Percentiles rank a stretch among this genome's conserved stretches.
Evolutionary conservation across 768 basidiomycete species (phyloP).

Genomic region (Collybia nuda): DNA sequence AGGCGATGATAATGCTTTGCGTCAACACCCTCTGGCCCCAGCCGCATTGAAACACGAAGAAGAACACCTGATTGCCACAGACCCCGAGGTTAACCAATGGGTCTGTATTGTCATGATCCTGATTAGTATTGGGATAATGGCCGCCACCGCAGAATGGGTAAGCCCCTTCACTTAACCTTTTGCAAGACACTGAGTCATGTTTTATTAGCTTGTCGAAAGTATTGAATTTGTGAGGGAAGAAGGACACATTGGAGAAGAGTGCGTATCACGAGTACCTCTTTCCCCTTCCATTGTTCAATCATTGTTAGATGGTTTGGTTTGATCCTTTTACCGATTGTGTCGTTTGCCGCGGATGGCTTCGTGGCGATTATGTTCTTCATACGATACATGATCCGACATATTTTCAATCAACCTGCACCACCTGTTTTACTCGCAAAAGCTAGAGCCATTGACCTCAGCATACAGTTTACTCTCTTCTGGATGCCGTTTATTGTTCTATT

Average conservation of each 20-base stretch:
- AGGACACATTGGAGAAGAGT: constrained; percentile 53
- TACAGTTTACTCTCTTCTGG: constrained; percentile 80
- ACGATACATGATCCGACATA: constrained; percentile 38
- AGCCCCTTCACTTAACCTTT: background rate
- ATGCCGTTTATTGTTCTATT: constrained; percentile 70
- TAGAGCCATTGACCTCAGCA: constrained; percentile 73
- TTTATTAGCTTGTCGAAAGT: constrained; percentile 51
- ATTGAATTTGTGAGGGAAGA: constrained; percentile 52
- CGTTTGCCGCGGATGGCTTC: constrained; percentile 70
- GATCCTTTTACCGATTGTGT: constrained; percentile 68
- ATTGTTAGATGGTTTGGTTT: constrained; percentile 67
- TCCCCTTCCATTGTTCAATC: background rate
- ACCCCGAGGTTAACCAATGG: constrained; percentile 64
- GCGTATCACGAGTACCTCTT: background rate
- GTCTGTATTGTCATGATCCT: constrained; percentile 54
- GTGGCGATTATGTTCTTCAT: constrained; percentile 60
- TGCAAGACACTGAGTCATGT: no score
- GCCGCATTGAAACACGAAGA: constrained; percentile 40
- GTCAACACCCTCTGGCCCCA: constrained; percentile 42
- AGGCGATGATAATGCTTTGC: constrained; percentile 49
- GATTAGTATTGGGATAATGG: constrained; percentile 60
- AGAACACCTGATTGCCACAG: constrained; percentile 28
- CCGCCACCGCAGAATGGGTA: constrained; percentile 71
- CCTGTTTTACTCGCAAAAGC: constrained; percentile 64
- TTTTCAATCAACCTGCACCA: constrained; percentile 37